Percentiles rank a stretch among this genome's conserved stretches.
These are phyloP conservation scores for Colletotrichum cuscutae DNA, from an alignment of 2,329 filamentous ascomycete genomes.

Conservation along the genomic window DNA sequence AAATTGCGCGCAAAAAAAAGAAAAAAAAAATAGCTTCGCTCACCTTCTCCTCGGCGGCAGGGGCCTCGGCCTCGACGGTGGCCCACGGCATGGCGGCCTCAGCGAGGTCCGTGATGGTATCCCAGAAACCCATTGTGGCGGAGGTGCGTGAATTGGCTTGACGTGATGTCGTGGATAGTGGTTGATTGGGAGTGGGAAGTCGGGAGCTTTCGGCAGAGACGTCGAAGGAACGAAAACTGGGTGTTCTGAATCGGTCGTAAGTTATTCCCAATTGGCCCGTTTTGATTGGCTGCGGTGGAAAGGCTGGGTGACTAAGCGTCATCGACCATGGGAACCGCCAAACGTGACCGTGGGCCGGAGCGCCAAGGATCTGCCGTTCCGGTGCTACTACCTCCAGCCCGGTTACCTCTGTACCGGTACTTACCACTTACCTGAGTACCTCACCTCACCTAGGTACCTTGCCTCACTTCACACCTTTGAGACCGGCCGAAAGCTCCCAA, in stretches of 20 bases:
- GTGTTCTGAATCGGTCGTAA: slow-evolving; percentile 50
- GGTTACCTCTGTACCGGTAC: no score
- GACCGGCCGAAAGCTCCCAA: slow-evolving; percentile 1
- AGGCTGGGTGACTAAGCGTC: slow-evolving; percentile 26
- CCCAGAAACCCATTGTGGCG: slow-evolving; percentile 74
- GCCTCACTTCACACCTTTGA: neutral
- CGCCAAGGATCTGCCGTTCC: neutral
- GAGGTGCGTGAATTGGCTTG: slow-evolving; percentile 44
- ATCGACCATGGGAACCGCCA: neutral
- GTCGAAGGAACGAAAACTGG: slow-evolving; percentile 33
- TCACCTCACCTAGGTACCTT: no score
- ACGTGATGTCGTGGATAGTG: slow-evolving; percentile 34
- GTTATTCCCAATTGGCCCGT: slow-evolving; percentile 60
- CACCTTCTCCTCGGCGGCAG: slow-evolving; percentile 73
- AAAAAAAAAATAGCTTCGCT: slow-evolving; percentile 35
- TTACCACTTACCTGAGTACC: no score
- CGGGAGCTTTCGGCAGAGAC: slow-evolving; percentile 51
- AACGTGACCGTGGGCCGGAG: neutral
- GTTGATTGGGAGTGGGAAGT: slow-evolving; percentile 44
- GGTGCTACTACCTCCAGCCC: neutral
- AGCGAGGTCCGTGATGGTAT: slow-evolving; percentile 71
- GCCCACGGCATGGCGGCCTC: slow-evolving; percentile 74
- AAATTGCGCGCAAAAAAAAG: slow-evolving; percentile 34
- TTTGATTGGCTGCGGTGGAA: slow-evolving; percentile 55
- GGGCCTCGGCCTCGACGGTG: slow-evolving; percentile 73